These are phyloP conservation scores for Triticum monococcum DNA, from an alignment of 176 grass and related monocot genomes.

Conservation along the genomic window DNA sequence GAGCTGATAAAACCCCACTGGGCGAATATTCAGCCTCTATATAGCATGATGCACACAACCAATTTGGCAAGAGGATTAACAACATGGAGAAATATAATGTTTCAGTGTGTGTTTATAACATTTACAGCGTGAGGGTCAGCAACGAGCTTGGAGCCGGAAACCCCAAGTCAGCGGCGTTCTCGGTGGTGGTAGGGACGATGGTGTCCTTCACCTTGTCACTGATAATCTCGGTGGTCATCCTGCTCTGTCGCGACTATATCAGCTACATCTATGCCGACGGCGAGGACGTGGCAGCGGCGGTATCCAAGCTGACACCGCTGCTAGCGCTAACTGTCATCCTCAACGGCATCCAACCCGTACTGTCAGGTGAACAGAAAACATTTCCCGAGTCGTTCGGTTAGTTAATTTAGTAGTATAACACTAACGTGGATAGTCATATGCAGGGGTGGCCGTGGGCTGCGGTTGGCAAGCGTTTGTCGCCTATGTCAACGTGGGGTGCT, in stretches of 20 bases:
- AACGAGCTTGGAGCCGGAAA: conserved; percentile 14
- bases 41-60: too few relatives aligned
- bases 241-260: conserved; percentile 32
- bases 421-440: not conserved
- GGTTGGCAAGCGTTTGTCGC: conserved; percentile 55
- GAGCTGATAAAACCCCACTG: too few relatives aligned
- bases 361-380: conserved; percentile 41
- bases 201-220: conserved; percentile 31
- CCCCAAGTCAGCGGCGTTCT: conserved; percentile 52
- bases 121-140: conserved; percentile 43
- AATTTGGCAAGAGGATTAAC: not conserved
- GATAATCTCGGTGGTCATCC: conserved; percentile 25
- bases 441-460: conserved; percentile 43
- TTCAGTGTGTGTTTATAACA: not conserved
- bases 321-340: conserved; percentile 54
- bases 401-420: too few relatives aligned
- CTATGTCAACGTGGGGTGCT: conserved; percentile 44
- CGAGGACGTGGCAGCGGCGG: conserved; percentile 40
- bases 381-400: too few relatives aligned
- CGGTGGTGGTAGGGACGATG: conserved; percentile 35
- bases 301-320: conserved; percentile 44
- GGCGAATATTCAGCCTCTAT: too few relatives aligned
- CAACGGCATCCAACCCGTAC: conserved; percentile 67
- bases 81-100: not conserved
- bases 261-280: conserved; percentile 59